Conservation (phyloP, 176 grass and related monocot species). For the Lolium rigidum region DNA sequence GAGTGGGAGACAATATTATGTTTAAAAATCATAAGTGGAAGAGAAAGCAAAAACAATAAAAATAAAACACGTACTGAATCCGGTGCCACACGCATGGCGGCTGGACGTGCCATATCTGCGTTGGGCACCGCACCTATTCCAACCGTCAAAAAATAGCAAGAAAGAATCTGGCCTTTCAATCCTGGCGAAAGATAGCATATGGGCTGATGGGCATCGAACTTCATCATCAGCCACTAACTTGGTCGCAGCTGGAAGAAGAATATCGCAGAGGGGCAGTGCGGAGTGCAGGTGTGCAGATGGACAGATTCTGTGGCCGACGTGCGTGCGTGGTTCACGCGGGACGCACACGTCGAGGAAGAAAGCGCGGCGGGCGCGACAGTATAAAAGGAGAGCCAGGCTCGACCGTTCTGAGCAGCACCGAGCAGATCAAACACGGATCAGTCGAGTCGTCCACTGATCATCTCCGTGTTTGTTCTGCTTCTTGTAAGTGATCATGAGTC, state of each 20-base stretch:
- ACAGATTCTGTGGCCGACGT: no score
- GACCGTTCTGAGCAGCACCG: no score
- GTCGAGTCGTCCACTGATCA: no score
- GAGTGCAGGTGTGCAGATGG: no score
- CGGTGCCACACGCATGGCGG: not conserved
- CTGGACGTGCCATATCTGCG: not conserved
- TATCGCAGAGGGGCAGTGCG: no score
- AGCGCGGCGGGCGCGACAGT: no score
- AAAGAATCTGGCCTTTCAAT: slow-evolving; percentile 5
- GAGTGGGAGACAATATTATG: not conserved
- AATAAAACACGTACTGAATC: not conserved
- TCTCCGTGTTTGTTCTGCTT: no score
- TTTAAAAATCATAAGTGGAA: not conserved
- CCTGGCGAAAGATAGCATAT: not conserved
- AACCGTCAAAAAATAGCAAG: slow-evolving; percentile 2
- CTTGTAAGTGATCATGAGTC: no score
- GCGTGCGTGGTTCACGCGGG: not conserved
- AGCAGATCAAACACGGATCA: no score
- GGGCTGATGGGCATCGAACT: slow-evolving; percentile 12
- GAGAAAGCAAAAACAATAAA: not conserved
- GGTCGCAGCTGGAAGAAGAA: slow-evolving; percentile 21
- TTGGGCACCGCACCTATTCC: not conserved
- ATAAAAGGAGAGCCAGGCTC: no score
- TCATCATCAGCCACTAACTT: not conserved
- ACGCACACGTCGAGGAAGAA: slow-evolving; percentile 14